Percentiles rank a stretch among this genome's conserved stretches.
These are phyloP conservation scores for Nannochloropsis salina DNA, from an alignment of 108 stramenopile species.

Conservation along the genomic window DNA sequence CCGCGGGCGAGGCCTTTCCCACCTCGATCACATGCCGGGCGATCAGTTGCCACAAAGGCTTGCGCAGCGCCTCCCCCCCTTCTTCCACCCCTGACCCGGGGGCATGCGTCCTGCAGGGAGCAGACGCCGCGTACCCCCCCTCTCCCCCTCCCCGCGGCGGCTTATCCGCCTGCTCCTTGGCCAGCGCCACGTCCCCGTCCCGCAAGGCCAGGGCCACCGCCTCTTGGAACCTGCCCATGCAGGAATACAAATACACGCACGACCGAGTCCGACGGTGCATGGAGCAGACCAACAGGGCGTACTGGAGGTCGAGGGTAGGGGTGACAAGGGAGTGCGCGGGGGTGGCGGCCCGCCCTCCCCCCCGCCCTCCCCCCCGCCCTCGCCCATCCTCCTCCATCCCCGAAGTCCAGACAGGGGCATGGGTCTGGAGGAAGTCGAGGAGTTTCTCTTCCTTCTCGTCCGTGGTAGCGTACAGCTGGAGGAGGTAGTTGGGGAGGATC, in stretches of 20 bases:
- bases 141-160: neutral
- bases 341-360: neutral
- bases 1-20: conserved; percentile 26
- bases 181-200: conserved; percentile 33
- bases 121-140: neutral
- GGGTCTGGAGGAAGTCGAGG: neutral
- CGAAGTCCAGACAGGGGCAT: neutral
- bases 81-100: neutral
- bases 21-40: conserved; percentile 37
- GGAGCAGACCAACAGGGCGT: conserved; percentile 39
- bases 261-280: conserved; percentile 30
- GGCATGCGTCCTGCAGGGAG: too few species aligned
- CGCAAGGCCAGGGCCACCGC: conserved; percentile 27
- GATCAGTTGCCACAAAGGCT: conserved; percentile 52
- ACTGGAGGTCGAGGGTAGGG: conserved; percentile 34
- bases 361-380: neutral
- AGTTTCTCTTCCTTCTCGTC: conserved; percentile 23
- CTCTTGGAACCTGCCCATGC: conserved; percentile 42
- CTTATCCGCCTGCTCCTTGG: conserved; percentile 23
- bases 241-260: conserved; percentile 37
- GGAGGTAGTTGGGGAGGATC: conserved; percentile 44
- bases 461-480: conserved; percentile 37
- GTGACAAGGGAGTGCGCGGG: conserved; percentile 26
- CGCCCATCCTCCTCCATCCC: neutral
- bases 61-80: conserved; percentile 25